A percentile compares a stretch with the other conserved stretches of the same genome.
Conservation (phyloP, 768 basidiomycete species). For the Tulasnella sp. region DNA sequence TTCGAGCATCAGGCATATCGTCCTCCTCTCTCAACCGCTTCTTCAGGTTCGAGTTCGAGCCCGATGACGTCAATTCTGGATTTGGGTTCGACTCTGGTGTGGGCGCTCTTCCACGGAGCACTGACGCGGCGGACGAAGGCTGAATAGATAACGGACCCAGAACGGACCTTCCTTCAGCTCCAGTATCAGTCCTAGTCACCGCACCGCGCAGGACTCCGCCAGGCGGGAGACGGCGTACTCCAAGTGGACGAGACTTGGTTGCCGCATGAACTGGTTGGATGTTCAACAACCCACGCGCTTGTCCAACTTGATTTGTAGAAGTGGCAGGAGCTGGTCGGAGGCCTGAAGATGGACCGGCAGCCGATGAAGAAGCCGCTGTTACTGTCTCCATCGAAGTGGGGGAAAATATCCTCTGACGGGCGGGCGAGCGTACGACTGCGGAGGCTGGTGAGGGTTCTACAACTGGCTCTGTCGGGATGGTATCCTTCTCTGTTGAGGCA, state of each 20-base stretch:
- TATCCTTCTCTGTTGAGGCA: not conserved
- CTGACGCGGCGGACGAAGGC: not conserved
- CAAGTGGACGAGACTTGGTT: not conserved
- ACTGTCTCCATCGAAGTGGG: no score
- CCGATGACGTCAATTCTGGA: not conserved
- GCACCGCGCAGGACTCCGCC: not conserved
- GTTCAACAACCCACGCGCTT: no score
- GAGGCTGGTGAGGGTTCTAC: no score
- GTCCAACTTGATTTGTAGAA: no score
- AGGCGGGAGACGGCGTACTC: not conserved
- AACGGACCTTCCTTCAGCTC: not conserved
- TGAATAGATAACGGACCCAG: not conserved
- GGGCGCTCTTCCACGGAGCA: not conserved
- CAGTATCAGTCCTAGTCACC: no score
- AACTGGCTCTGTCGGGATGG: not conserved
- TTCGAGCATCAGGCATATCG: not conserved
- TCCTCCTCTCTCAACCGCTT: slow-evolving; percentile 6
- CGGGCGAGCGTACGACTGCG: no score
- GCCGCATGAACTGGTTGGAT: no score
- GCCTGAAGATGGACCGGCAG: no score
- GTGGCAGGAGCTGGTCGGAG: no score
- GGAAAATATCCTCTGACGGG: no score
- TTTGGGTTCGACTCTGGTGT: not conserved
- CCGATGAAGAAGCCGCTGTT: no score
- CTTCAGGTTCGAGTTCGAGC: not conserved